phyloP scores from a whole-genome alignment of 148 eudicot species.

The Rhododendron simsii region DNA sequence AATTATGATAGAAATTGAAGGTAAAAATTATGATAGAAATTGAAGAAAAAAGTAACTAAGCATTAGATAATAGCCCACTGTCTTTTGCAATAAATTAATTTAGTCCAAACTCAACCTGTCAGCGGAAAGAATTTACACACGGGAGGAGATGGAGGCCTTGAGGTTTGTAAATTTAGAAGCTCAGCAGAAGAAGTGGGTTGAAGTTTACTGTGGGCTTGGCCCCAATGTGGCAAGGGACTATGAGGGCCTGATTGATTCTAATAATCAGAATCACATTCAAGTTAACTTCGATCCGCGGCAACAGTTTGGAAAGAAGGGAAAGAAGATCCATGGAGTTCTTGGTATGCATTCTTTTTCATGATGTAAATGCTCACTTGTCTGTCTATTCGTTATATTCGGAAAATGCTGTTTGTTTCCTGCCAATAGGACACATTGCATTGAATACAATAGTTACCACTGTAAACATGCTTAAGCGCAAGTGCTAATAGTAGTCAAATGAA shows the following conservation, averaged over 20 bases:
- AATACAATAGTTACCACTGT: background rate
- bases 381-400: background rate
- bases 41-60: background rate
- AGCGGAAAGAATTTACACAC: constrained; percentile 23
- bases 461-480: background rate
- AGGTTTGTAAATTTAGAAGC: constrained; percentile 36
- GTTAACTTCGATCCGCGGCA: constrained; percentile 30
- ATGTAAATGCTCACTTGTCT: background rate
- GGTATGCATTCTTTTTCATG: constrained; percentile 23
- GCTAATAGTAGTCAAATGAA: background rate
- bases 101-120: background rate
- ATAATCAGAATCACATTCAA: constrained; percentile 25
- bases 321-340: constrained; percentile 9
- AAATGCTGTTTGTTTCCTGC: background rate
- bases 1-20: background rate
- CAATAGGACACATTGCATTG: background rate
- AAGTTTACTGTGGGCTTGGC: constrained; percentile 34
- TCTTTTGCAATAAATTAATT: background rate
- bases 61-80: background rate
- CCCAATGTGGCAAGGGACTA: constrained; percentile 39
- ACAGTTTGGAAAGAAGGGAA: constrained; percentile 24
- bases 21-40: background rate
- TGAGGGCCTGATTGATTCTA: constrained; percentile 37
- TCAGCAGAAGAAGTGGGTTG: constrained; percentile 48
- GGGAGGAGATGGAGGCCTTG: constrained; percentile 37